These are phyloP conservation scores for Viridothelium virens DNA, from an alignment of 495 filamentous ascomycete genomes.

Conservation along the genomic window DNA sequence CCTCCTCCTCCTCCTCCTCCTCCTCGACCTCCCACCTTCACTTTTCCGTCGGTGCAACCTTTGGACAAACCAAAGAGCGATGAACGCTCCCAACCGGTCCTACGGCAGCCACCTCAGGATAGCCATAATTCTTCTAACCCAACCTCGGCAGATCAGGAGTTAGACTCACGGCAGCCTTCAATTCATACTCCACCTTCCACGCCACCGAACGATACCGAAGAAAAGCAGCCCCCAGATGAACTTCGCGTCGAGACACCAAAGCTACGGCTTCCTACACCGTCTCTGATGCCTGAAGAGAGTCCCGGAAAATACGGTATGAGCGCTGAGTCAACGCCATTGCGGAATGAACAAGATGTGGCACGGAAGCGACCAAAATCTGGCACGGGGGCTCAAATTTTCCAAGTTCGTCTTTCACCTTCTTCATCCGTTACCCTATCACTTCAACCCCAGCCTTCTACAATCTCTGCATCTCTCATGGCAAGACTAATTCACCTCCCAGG, in stretches of 20 bases:
- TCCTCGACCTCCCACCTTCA: neutral
- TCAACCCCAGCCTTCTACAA: too few relatives aligned
- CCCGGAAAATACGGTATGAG: slow-evolving; percentile 6
- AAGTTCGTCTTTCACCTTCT: neutral
- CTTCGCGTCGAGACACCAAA: neutral
- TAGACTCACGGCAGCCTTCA: neutral
- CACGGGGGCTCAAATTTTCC: neutral
- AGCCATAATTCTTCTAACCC: slow-evolving; percentile 2
- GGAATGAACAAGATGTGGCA: neutral
- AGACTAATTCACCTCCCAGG: neutral
- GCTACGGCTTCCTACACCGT: neutral
- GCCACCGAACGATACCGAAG: neutral
- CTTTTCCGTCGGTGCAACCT: neutral
- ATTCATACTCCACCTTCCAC: slow-evolving; percentile 2
- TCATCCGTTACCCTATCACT: too few relatives aligned
- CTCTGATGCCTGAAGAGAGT: slow-evolving; percentile 1
- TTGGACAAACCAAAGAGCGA: neutral
- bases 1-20: too few relatives aligned
- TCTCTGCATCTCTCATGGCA: too few relatives aligned
- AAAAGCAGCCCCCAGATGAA: neutral
- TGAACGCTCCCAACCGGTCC: neutral
- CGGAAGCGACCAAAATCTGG: neutral
- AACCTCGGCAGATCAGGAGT: neutral
- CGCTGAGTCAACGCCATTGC: neutral
- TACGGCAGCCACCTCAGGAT: neutral